Evolutionary conservation across 192 early-diverging fungal species (phyloP).

Genomic region (Dimargaris xerosporica): DNA sequence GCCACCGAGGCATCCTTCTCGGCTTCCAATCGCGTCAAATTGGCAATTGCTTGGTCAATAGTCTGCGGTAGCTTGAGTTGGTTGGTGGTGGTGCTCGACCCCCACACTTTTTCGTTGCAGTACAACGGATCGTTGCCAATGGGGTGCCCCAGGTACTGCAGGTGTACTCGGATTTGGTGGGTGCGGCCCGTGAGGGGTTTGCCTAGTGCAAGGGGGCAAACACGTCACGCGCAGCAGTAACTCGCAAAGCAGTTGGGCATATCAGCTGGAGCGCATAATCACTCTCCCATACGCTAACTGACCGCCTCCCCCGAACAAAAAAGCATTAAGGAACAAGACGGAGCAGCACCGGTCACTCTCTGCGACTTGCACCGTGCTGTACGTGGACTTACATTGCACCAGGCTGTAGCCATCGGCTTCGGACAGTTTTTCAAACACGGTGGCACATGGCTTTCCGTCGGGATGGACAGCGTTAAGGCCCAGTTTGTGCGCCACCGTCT

Average conservation of each 20-base stretch:
- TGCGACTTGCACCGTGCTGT: too few relatives aligned
- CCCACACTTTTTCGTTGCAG: slow-evolving; percentile 58
- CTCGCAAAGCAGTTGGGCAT: too few relatives aligned
- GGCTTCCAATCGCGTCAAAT: slow-evolving; percentile 11
- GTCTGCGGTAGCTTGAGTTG: not conserved
- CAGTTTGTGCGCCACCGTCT: slow-evolving; percentile 70
- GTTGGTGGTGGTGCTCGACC: slow-evolving; percentile 7
- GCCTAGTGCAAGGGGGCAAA: too few relatives aligned
- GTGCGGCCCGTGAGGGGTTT: slow-evolving; percentile 81
- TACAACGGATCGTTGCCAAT: slow-evolving; percentile 96
- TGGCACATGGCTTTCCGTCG: slow-evolving; percentile 69
- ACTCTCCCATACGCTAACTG: too few relatives aligned
- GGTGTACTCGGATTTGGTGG: slow-evolving; percentile 94
- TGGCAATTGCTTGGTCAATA: slow-evolving; percentile 35
- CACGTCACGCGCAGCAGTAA: too few relatives aligned
- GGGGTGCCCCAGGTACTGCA: slow-evolving; percentile 82
- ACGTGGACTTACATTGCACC: slow-evolving; percentile 36
- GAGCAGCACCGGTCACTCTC: too few relatives aligned
- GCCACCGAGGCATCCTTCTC: not conserved
- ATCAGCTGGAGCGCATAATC: too few relatives aligned
- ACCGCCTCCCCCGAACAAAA: too few relatives aligned
- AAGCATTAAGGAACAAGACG: too few relatives aligned
- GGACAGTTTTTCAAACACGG: slow-evolving; percentile 50
- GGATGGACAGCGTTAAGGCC: slow-evolving; percentile 73
- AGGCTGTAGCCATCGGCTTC: slow-evolving; percentile 56